Evolutionary conservation across 2,329 filamentous ascomycete species (phyloP).

Genomic region (Nemania bipapillata): DNA sequence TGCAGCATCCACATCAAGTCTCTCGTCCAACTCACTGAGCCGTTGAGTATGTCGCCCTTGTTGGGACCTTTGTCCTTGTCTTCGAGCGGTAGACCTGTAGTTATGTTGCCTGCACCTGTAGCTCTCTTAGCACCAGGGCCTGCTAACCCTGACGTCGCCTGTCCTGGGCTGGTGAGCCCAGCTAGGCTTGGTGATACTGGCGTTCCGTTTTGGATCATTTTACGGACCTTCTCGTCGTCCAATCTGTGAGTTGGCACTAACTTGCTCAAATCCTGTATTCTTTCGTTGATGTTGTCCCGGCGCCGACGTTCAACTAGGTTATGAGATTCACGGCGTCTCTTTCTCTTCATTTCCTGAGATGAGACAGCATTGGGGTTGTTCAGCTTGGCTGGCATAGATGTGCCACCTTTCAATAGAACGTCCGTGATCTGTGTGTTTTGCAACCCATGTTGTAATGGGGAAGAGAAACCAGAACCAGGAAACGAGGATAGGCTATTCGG

Average conservation of each 20-base stretch:
- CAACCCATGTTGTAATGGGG: constrained; percentile 75
- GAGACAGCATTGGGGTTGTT: constrained; percentile 68
- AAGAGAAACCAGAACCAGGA: constrained; percentile 87
- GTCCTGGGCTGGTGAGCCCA: constrained; percentile 73
- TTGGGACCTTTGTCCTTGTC: constrained; percentile 99
- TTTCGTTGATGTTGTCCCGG: constrained; percentile 97
- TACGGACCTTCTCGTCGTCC: constrained; percentile 96
- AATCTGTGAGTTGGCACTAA: constrained; percentile 91
- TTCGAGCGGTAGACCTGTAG: constrained; percentile 89
- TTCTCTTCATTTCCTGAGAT: constrained; percentile 91
- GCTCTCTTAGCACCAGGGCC: constrained; percentile 85
- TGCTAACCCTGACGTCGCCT: constrained; percentile 86
- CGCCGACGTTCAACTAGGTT: constrained; percentile 95
- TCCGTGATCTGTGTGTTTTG: constrained; percentile 79
- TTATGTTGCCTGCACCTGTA: constrained; percentile 82
- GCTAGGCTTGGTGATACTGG: constrained; percentile 85
- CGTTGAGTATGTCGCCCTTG: constrained; percentile 98
- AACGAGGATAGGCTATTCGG: constrained; percentile 86
- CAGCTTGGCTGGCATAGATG: constrained; percentile 90
- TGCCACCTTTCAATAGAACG: constrained; percentile 85
- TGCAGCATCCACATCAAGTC: constrained; percentile 98
- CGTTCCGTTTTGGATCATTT: constrained; percentile 91
- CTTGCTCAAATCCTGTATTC: constrained; percentile 94
- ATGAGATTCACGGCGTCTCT: constrained; percentile 90
- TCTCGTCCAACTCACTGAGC: constrained; percentile 94